These are phyloP conservation scores for Naganishia friedmannii DNA, from an alignment of 768 basidiomycete species.

Conservation along the genomic window DNA sequence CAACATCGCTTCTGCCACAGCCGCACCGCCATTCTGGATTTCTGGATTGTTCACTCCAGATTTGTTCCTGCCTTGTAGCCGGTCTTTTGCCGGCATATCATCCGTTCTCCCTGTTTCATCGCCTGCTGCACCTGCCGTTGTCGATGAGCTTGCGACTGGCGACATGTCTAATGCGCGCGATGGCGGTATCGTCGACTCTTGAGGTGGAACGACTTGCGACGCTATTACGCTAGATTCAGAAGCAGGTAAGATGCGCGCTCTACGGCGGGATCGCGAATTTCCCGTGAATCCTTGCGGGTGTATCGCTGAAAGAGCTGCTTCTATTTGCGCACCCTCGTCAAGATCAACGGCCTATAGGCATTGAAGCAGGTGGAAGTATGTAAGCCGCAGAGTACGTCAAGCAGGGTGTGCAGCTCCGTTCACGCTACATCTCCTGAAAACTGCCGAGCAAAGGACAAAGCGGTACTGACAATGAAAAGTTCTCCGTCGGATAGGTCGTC, in stretches of 20 bases:
- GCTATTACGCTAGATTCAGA: not conserved
- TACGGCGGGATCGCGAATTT: not conserved
- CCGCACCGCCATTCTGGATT: not conserved
- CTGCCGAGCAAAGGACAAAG: not conserved
- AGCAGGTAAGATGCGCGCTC: not conserved
- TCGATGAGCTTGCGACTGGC: not conserved
- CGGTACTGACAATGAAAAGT: constrained; percentile 8
- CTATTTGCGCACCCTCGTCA: not conserved
- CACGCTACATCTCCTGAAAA: not conserved
- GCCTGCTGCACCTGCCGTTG: not conserved
- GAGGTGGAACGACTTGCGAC: not conserved
- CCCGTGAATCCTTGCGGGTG: not conserved
- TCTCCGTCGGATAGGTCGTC: not conserved
- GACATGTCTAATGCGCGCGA: not conserved
- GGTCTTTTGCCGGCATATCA: not conserved
- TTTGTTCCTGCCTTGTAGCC: not conserved
- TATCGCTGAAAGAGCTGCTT: not conserved
- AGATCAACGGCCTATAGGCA: not conserved
- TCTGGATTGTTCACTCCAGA: not conserved
- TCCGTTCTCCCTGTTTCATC: not conserved
- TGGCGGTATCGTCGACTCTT: not conserved
- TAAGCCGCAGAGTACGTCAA: not conserved
- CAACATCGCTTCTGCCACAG: not conserved
- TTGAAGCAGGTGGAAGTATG: not conserved
- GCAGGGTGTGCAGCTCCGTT: not conserved